Evolutionary conservation across 257 asterid genomes (phyloP).

Genomic region (Plantago elongata): DNA sequence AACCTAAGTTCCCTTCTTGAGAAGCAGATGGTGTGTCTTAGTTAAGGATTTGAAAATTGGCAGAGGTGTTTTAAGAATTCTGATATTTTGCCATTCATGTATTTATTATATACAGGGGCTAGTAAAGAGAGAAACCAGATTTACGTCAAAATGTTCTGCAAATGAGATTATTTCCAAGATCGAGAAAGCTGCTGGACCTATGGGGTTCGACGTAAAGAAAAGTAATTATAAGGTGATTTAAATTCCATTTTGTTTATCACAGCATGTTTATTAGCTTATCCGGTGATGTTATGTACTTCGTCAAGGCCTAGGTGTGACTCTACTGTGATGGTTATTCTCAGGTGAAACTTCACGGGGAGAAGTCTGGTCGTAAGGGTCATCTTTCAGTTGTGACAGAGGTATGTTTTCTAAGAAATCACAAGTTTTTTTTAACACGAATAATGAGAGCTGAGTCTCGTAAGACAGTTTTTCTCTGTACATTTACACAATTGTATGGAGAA

Average conservation of each 20-base stretch:
- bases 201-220: constrained; percentile 54
- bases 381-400: constrained; percentile 67
- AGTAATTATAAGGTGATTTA: constrained; percentile 37
- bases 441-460: no score
- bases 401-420: background rate
- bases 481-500: no score
- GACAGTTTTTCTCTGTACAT: no score
- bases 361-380: constrained; percentile 70
- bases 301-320: background rate
- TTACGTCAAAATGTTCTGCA: constrained; percentile 48
- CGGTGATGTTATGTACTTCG: no score
- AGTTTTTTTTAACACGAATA: no score
- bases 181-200: constrained; percentile 44
- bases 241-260: background rate
- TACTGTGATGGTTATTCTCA: constrained; percentile 18
- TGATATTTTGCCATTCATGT: background rate
- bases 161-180: constrained; percentile 42
- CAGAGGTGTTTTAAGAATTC: background rate
- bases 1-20: constrained; percentile 57
- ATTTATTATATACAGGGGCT: constrained; percentile 34
- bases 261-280: no score
- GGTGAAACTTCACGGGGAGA: constrained; percentile 71
- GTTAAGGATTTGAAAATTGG: background rate
- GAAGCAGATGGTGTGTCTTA: constrained; percentile 43
- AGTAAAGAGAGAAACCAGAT: constrained; percentile 45